Base-by-base conservation (phyloP, 2,329 filamentous ascomycete genomes). In the Leptographium lundbergii region DNA sequence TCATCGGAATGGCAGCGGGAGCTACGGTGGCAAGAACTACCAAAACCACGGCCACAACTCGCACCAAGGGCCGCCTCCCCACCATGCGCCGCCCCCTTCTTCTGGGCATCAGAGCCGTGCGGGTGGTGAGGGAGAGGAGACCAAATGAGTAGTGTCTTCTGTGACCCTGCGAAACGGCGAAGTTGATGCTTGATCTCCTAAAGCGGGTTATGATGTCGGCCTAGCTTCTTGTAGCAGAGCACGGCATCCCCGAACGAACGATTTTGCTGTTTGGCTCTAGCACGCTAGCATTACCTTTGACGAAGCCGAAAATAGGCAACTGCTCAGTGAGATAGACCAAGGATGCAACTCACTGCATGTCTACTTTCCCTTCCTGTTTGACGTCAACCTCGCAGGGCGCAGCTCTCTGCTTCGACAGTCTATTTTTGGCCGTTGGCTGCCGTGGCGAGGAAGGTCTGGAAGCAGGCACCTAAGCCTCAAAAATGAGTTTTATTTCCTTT, bases 1-100 rank as follows among this genome's bases (percentile, higher is more conserved):
- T 63, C 79, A 82, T 67, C 81, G 81, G 64, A 84, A 78, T 66
- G 80, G 80, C 63, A 78, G 75, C 64, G 79, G 77, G 67, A 80
- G 74, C 60, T 79, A 80, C 61, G 67, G 66, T 63, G 59, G 57
- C 54, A 81, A 81, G 69, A 77, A 74, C 63, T 78, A 76, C 61
- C 73, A 74, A 57, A 72, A 69, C 34, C 77, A 78, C 60, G 71
- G 67, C 58, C 69, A 63, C 56, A 57, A 56, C 39, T 27, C 53
- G 7, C 57, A 63, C 29, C 62, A 62, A 22, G 60, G 59, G n/a
- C 56, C 54, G 17, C 42, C 59, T 4, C 56, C 52, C 13, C 65
- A 74, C 45, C 74, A 62, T 70, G 70, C 13, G 71, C 74, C 60
- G 62, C 66, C 56, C 22, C 53, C 61, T 64, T 66, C 68, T 47